phyloP scores from a whole-genome alignment of 2,329 filamentous ascomycete species.

The Phyllosticta paracitricarpa region DNA sequence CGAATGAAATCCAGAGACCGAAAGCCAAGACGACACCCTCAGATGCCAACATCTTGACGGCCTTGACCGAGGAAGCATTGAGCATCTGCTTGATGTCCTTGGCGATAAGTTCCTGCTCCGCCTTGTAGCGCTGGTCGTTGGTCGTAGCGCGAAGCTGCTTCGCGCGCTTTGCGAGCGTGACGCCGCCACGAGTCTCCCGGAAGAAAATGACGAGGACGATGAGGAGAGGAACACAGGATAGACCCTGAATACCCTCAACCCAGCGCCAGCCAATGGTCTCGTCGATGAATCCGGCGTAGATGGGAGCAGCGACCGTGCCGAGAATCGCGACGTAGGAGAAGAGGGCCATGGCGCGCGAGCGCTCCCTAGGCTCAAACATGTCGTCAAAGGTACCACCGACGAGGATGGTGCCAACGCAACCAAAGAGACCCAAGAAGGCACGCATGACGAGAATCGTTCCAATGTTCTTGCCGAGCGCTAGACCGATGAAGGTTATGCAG shows the following conservation, averaged over 20 bases:
- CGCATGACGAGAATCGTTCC: conserved; percentile 39
- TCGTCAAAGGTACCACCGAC: conserved; percentile 42
- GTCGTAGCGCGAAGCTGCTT: conserved; percentile 38
- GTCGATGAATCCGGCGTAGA: conserved; percentile 46
- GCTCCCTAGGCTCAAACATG: conserved; percentile 38
- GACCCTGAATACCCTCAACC: conserved; percentile 44
- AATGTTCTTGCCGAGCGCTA: conserved; percentile 40
- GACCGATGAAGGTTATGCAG: conserved; percentile 38
- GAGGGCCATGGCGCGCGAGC: conserved; percentile 38
- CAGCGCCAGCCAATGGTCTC: conserved; percentile 44
- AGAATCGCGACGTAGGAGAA: conserved; percentile 42
- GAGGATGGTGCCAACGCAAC: conserved; percentile 41
- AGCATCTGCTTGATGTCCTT: conserved; percentile 38
- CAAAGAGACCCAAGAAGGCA: conserved; percentile 39
- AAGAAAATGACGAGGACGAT: conserved; percentile 37
- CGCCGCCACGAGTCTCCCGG: conserved; percentile 38
- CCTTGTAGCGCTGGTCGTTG: conserved; percentile 41
- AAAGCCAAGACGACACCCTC: conserved; percentile 42
- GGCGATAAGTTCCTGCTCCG: conserved; percentile 42
- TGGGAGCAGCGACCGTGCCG: conserved; percentile 43
- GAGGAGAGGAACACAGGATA: conserved; percentile 41
- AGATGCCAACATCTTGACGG: conserved; percentile 39
- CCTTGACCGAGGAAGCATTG: conserved; percentile 42
- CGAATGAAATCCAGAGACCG: conserved; percentile 43
- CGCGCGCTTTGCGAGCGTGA: conserved; percentile 40